Base-by-base conservation (phyloP, 176 grass and related monocot genomes). In the Oryza glaberrima region DNA sequence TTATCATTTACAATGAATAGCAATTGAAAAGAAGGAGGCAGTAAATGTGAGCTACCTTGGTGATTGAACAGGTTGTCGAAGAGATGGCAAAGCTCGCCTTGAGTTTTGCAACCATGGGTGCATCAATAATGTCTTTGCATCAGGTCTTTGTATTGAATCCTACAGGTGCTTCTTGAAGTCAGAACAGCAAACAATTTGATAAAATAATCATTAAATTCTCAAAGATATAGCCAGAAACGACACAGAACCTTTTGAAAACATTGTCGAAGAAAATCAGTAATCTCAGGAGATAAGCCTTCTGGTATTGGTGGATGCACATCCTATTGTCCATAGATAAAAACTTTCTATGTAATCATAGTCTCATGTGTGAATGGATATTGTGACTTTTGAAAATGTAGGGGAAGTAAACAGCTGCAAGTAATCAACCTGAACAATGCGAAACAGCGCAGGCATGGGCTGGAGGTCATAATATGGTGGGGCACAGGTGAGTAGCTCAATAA, bases 361-460 rank as follows among this genome's bases (percentile, higher is more conserved):
- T 77, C 2, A 12, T 38, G 47, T 10, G 9, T 25, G 12, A 52
- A 84, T 70, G 63, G 56, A 71, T n/a, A 78, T 32, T 32, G 26
- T 64, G 2, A n/a, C 13, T 77, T 79, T 28, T 67, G 67, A 79
- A 43, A 32, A 30, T 75, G 63, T 3, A 51, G 36, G 19, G 47
- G 79, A 35, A 83, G 12, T 54, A 76, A 84, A 71, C 65, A 91
- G 65, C 34, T 79, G 69, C 34, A 74, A 20, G 70, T 41, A 81
- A 65, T 80, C 30, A 58, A 91, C 96, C 96, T 99, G 96, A 92
- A 99, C 96, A 89, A 99, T 99, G 76, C 96, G 93, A 84, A 88
- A 99, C 43, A 99, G 90, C 84, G 96, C 96, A 92, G 96, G 96
- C 96, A 99, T 99, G 32, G 96, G 96, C 86, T 99, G 96, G 38